Base-by-base conservation (phyloP, 352 stramenopile genomes). In the Phytopythium cucurbitacearum region DNA sequence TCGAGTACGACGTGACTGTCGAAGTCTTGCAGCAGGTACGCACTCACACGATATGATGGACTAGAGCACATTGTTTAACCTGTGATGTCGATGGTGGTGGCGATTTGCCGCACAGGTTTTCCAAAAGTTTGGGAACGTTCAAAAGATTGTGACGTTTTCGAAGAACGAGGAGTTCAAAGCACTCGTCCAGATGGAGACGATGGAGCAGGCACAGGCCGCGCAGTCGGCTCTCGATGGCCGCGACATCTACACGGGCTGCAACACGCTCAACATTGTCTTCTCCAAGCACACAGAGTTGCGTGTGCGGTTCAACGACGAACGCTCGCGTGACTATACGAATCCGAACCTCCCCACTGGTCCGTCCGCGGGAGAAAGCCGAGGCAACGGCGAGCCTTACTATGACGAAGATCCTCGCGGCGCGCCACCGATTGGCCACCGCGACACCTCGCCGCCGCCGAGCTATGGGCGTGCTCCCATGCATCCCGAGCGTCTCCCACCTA, bases 181-280 rank as follows among this genome's bases (percentile, higher is more conserved):
- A 40, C 76, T 93, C 8, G 74, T 93, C 7, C 73, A 93, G 58
- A 87, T 93, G 76, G 76, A 89, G 48, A 79, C 83, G 11, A 54
- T 86, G 8, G 74, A 86, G 38, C 80, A 91, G 63, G 83, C 83
- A 5, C 68, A 84, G 40, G 78, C 83, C 1, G 83, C 83, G 4
- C 80, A 89, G 59, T 59, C 70, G 0, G 76, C 83, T 8, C 75
- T 93, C 3, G 74, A 93, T 54, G 83, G 83, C 8, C 80, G 83
- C 13, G 83, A 93, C 46, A 93, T 93, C 45, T 93, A 93, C 76
- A 91, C 83, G 28, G 83, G 83, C 43, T 93, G 83, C 65, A 93
- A 93, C 59, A 76, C 74, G 62, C 75, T 93, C 38, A 82, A 72
- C 53, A 88, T 93, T 43, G 74, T 85, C 12, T 91, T 91, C 57